A percentile compares a stretch with the other conserved stretches of the same genome.
These are phyloP conservation scores for Chrysoporthe puriensis DNA, from an alignment of 2,329 filamentous ascomycete genomes.

Conservation along the genomic window DNA sequence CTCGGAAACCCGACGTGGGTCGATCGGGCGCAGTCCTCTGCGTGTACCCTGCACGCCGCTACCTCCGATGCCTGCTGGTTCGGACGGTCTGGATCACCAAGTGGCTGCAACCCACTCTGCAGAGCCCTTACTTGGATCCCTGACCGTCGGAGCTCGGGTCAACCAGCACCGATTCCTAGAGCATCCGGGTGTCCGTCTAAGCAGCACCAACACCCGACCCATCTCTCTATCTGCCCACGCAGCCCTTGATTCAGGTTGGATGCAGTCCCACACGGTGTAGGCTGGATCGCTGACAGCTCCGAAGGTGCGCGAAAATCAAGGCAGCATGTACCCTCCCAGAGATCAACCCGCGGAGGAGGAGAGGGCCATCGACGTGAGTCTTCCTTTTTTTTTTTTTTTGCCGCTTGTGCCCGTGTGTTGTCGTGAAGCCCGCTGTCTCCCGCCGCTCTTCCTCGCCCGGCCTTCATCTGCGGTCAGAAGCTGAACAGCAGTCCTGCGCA, in stretches of 20 bases:
- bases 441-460: too few relatives aligned
- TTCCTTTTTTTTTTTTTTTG: neutral
- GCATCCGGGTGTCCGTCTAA: neutral
- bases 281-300: neutral
- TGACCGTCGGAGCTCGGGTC: neutral
- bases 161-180: neutral
- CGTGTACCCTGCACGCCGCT: conserved; percentile 1
- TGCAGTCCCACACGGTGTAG: too few relatives aligned
- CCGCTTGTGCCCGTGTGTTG: neutral
- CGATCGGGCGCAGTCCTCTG: conserved; percentile 3
- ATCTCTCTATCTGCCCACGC: neutral
- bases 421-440: too few relatives aligned
- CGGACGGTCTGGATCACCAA: neutral
- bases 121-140: conserved; percentile 1
- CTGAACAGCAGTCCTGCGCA: conserved; percentile 26
- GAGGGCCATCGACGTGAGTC: conserved; percentile 43
- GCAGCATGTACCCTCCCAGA: conserved; percentile 41
- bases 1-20: conserved; percentile 14
- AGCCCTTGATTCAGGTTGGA: neutral
- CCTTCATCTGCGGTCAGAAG: neutral
- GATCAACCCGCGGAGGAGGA: conserved; percentile 39
- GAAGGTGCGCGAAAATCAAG: conserved; percentile 42
- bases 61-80: neutral
- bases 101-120: neutral
- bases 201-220: neutral